These are phyloP conservation scores for Emergomyces pasteurianus DNA, from an alignment of 2,329 filamentous ascomycete species.

Conservation along the genomic window DNA sequence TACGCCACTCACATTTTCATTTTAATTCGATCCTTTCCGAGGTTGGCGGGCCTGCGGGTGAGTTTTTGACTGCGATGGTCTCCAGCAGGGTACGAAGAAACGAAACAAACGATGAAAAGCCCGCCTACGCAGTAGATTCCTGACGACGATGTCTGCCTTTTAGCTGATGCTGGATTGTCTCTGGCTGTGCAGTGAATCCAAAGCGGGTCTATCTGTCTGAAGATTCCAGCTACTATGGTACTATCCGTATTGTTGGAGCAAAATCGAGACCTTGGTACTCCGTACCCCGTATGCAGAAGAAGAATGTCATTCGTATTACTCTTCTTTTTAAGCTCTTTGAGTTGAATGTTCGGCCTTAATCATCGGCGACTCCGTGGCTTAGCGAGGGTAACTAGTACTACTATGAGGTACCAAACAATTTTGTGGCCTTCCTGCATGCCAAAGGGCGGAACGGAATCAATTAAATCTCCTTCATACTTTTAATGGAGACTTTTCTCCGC, in stretches of 20 bases:
- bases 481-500: neutral
- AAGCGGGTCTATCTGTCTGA: neutral
- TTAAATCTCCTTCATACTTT: neutral
- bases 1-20: too few species aligned
- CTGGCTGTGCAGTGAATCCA: neutral
- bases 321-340: neutral
- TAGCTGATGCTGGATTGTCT: neutral
- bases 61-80: neutral
- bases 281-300: too few species aligned
- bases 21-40: neutral
- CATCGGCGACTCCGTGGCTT: neutral
- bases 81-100: neutral
- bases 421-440: neutral
- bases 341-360: neutral
- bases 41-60: neutral
- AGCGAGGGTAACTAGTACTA: neutral
- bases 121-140: neutral
- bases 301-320: neutral
- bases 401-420: neutral
- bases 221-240: neutral
- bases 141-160: neutral
- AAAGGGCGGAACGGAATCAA: neutral
- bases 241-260: too few species aligned
- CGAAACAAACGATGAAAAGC: neutral
- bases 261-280: too few species aligned